These are phyloP conservation scores for Raphanus hybrid DNA, from an alignment of 441 rosid genomes.

Conservation along the genomic window DNA sequence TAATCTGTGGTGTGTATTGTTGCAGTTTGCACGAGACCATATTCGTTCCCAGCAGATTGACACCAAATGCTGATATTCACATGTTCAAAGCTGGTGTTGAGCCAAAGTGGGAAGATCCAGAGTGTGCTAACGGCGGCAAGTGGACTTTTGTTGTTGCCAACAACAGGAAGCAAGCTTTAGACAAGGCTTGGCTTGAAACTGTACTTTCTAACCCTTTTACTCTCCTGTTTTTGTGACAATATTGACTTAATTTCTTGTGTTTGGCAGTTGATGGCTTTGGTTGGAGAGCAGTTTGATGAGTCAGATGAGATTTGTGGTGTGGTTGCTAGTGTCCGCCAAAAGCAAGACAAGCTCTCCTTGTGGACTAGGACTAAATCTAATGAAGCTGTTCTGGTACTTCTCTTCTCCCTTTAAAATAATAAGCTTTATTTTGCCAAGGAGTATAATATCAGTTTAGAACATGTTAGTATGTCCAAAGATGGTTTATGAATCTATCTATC, in stretches of 20 bases:
- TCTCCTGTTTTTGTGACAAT: not conserved
- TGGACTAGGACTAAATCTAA: slow-evolving; percentile 74
- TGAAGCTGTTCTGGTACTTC: slow-evolving; percentile 67
- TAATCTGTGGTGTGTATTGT: slow-evolving; percentile 13
- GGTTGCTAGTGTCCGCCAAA: slow-evolving; percentile 68
- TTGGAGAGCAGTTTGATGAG: slow-evolving; percentile 78
- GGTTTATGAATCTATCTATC: not conserved
- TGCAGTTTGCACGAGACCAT: slow-evolving; percentile 78
- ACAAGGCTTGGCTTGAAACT: slow-evolving; percentile 69
- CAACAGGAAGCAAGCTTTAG: slow-evolving; percentile 52
- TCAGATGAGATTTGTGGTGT: slow-evolving; percentile 76
- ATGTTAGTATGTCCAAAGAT: not conserved
- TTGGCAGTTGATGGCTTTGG: slow-evolving; percentile 66
- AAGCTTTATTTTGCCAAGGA: no score
- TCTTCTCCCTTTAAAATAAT: no score
- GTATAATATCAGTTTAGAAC: not conserved
- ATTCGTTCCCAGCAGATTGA: slow-evolving; percentile 68
- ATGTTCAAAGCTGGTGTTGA: slow-evolving; percentile 69
- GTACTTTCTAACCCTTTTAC: slow-evolving; percentile 35
- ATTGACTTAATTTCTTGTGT: not conserved
- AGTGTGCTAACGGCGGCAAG: slow-evolving; percentile 73
- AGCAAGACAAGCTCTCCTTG: slow-evolving; percentile 66
- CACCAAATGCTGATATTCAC: slow-evolving; percentile 58
- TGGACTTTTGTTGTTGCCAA: slow-evolving; percentile 64
- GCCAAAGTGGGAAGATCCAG: slow-evolving; percentile 85